Conservation (phyloP, 2,329 filamentous ascomycete species). For the Talaromyces sp. region DNA sequence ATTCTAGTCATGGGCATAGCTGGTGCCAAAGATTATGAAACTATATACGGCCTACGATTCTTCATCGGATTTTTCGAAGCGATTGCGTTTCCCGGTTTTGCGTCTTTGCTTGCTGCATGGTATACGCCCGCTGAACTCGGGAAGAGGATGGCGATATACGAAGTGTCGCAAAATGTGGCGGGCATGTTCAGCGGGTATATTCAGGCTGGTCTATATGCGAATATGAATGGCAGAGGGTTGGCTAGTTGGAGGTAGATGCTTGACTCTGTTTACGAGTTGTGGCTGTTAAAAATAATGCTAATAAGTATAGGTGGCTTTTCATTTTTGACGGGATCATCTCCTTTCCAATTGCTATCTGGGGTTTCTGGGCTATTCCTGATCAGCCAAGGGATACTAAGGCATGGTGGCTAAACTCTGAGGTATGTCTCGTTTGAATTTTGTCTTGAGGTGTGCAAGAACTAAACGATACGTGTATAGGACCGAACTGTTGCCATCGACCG, state of each 20-base stretch:
- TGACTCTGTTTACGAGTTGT: not conserved
- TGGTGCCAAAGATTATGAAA: constrained; percentile 7
- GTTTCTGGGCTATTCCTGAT: constrained; percentile 12
- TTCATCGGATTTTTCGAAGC: constrained; percentile 6
- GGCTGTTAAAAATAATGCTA: not conserved
- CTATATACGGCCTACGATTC: constrained; percentile 7
- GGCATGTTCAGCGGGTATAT: constrained; percentile 16
- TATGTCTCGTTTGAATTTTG: not conserved
- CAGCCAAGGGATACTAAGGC: constrained; percentile 11
- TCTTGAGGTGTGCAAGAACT: not conserved
- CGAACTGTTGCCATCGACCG: constrained; percentile 8
- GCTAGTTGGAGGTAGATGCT: constrained; percentile 5
- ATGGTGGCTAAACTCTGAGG: not conserved
- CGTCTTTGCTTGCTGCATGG: constrained; percentile 2
- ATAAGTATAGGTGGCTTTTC: not conserved
- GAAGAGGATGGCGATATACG: constrained; percentile 13
- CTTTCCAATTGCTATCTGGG: constrained; percentile 5
- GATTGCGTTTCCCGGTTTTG: constrained; percentile 9
- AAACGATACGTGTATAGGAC: not conserved
- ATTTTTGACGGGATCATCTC: constrained; percentile 15
- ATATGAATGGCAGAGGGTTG: constrained; percentile 13
- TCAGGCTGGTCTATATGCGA: constrained; percentile 9
- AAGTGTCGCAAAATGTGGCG: constrained; percentile 12
- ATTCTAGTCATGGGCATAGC: constrained; percentile 11
- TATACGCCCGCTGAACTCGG: constrained; percentile 4